Conservation (phyloP, 164 flowering plant genomes). For the Annona squamosa region DNA sequence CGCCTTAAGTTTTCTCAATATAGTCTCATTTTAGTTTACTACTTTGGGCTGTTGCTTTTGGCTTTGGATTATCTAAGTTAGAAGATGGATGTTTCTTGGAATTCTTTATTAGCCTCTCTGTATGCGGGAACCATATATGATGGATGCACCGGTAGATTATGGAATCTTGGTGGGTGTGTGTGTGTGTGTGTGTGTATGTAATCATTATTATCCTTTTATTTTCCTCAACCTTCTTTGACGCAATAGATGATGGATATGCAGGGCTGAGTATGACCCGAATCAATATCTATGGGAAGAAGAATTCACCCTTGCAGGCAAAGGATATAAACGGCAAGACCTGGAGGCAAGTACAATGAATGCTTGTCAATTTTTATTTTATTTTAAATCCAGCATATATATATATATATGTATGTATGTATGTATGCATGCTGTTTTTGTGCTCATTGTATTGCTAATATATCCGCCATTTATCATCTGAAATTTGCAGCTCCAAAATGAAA, state of each 20-base stretch:
- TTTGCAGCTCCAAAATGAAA: constrained; percentile 59
- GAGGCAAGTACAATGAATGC: constrained; percentile 84
- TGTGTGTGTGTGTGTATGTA: too few relatives aligned
- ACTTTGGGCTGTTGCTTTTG: background rate
- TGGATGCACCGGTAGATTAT: too few relatives aligned
- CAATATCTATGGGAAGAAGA: constrained; percentile 87
- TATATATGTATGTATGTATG: too few relatives aligned
- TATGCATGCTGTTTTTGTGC: too few relatives aligned
- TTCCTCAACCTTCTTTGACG: background rate
- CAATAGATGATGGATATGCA: constrained; percentile 23
- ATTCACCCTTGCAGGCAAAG: constrained; percentile 79
- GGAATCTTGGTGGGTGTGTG: too few relatives aligned
- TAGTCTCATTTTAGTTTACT: background rate
- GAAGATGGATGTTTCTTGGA: background rate
- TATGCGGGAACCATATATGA: too few relatives aligned
- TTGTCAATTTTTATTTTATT: constrained; percentile 13
- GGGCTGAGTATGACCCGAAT: constrained; percentile 92
- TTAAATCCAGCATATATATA: background rate
- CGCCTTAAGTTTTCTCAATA: too few relatives aligned
- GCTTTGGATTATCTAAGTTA: background rate
- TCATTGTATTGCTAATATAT: constrained; percentile 10
- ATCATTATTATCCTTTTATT: background rate
- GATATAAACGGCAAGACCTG: constrained; percentile 72
- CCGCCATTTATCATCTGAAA: constrained; percentile 1
- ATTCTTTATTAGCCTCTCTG: background rate